Evolutionary conservation across 78 protist species (phyloP).

Genomic region (Dictyostelium intermedium): DNA sequence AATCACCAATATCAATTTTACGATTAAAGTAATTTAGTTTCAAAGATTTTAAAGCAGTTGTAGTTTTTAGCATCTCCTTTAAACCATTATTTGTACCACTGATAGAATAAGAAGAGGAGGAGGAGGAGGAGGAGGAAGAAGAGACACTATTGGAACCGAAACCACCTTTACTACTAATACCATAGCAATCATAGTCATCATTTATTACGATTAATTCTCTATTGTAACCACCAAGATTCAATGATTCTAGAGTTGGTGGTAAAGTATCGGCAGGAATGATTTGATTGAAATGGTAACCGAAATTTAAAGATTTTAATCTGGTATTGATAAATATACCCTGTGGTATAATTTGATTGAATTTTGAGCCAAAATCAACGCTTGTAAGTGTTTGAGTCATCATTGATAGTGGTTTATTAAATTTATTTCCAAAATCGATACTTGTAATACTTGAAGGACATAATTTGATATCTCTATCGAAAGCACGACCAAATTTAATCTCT

Average conservation of each 20-base stretch:
- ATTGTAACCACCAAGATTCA: not conserved
- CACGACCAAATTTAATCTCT: not conserved
- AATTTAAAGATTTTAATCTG: not conserved
- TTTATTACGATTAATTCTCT: not conserved
- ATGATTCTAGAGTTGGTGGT: not conserved
- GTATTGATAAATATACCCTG: not conserved
- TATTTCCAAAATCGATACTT: not conserved
- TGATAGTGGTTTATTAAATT: not conserved
- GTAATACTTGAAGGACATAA: not conserved
- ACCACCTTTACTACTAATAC: not conserved
- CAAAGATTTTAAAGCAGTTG: not conserved
- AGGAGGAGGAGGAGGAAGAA: no score
- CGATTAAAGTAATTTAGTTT: not conserved
- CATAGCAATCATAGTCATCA: not conserved
- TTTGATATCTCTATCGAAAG: not conserved
- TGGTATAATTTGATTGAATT: not conserved
- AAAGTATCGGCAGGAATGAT: not conserved
- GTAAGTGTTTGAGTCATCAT: not conserved
- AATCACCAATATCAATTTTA: not conserved
- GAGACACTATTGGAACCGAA: not conserved
- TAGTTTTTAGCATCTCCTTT: not conserved
- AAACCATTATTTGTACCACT: not conserved
- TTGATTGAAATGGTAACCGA: constrained; percentile 3
- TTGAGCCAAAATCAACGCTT: not conserved
- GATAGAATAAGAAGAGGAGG: no score